Evolutionary conservation across 2,329 filamentous ascomycete genomes (phyloP).

Genomic region (Curvularia sp.): DNA sequence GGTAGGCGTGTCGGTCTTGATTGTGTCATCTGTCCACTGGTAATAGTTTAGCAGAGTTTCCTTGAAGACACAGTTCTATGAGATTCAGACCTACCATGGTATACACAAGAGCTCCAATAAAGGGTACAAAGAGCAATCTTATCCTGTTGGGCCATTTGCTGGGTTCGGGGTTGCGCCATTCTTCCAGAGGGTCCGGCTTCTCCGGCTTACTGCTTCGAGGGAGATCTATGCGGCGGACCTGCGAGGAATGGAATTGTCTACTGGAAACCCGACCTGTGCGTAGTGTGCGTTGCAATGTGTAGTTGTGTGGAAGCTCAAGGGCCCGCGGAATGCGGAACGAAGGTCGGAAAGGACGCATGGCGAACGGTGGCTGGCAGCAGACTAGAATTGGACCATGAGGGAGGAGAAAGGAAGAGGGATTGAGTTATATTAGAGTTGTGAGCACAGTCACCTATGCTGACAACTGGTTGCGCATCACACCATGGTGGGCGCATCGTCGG

Average conservation of each 20-base stretch:
- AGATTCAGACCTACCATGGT: slow-evolving; percentile 59
- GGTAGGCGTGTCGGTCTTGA: slow-evolving; percentile 65
- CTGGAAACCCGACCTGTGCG: slow-evolving; percentile 26
- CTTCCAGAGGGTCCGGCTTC: slow-evolving; percentile 36
- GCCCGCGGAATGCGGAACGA: slow-evolving; percentile 35
- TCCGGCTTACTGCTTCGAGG: slow-evolving; percentile 30
- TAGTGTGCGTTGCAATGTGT: slow-evolving; percentile 32
- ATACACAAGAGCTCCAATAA: slow-evolving; percentile 63
- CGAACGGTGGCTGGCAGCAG: slow-evolving; percentile 9
- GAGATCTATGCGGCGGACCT: slow-evolving; percentile 30
- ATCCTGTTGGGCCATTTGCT: slow-evolving; percentile 52
- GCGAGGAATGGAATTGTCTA: slow-evolving; percentile 21
- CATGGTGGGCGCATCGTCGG: slow-evolving; percentile 37
- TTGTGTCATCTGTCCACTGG: slow-evolving; percentile 48
- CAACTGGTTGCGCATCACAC: slow-evolving; percentile 38
- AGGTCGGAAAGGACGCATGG: slow-evolving; percentile 42
- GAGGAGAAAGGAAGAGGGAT: neutral
- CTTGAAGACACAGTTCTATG: no score
- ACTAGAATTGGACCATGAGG: slow-evolving; percentile 29
- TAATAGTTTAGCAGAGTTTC: slow-evolving; percentile 9
- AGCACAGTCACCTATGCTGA: slow-evolving; percentile 7
- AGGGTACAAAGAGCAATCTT: slow-evolving; percentile 56
- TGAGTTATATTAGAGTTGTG: slow-evolving; percentile 19
- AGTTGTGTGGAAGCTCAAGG: slow-evolving; percentile 37
- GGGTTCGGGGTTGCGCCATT: slow-evolving; percentile 46